A percentile compares a stretch with the other conserved stretches of the same genome.
Evolutionary conservation across 371 early-diverging fungal species (phyloP).

Genomic region (Dichotomocladium elegans): DNA sequence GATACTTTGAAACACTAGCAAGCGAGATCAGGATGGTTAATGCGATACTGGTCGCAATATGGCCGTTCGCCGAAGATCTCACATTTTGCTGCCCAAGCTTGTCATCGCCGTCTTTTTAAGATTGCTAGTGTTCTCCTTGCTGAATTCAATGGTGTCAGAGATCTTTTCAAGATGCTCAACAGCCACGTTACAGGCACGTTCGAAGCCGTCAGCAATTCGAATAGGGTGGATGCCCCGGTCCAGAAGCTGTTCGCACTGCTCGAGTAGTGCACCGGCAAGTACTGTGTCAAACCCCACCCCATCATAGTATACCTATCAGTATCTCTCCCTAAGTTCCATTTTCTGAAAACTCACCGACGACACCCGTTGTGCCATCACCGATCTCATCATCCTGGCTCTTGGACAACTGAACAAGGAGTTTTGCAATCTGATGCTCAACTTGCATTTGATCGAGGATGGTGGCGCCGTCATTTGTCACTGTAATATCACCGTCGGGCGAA

Average conservation of each 20-base stretch:
- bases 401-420: conserved; percentile 96
- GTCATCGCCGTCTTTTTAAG: conserved; percentile 98
- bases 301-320: too few relatives aligned
- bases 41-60: not conserved
- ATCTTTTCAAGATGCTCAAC: conserved; percentile 89
- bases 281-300: too few relatives aligned
- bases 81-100: conserved; percentile 98
- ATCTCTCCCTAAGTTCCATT: too few relatives aligned
- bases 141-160: conserved; percentile 88
- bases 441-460: conserved; percentile 99
- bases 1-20: conserved; percentile 96
- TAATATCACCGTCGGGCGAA: conserved; percentile 99
- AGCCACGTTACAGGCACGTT: conserved; percentile 93
- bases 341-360: conserved; percentile 77
- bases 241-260: conserved; percentile 94
- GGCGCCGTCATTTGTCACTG: conserved; percentile 99
- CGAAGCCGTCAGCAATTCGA: conserved; percentile 98
- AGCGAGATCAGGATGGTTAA: not conserved
- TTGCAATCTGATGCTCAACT: conserved; percentile 98
- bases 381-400: conserved; percentile 99
- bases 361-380: conserved; percentile 99
- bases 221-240: conserved; percentile 99
- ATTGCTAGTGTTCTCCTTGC: conserved; percentile 76
- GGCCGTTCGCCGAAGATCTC: conserved; percentile 16
- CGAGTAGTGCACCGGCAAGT: conserved; percentile 97